phyloP scores from a whole-genome alignment of 2,329 filamentous ascomycete species.

The Allantophomopsis cytisporea region DNA sequence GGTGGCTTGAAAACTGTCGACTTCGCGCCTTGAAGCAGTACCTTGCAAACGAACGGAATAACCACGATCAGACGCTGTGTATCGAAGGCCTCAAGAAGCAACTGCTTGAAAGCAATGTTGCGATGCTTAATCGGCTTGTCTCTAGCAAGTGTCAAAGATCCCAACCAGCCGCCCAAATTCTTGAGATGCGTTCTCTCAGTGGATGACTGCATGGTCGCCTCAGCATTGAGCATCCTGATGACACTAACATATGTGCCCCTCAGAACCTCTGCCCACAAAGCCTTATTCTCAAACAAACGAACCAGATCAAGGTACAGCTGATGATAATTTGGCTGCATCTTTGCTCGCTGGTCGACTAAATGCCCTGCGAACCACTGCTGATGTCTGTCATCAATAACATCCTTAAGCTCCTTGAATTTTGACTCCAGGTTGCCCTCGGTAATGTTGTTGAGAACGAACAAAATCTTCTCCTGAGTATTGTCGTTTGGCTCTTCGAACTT shows the following conservation, averaged over 20 bases:
- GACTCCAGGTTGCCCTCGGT: conserved; percentile 77
- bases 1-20: conserved; percentile 88
- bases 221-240: conserved; percentile 77
- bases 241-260: conserved; percentile 86
- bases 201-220: conserved; percentile 70
- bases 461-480: conserved; percentile 80
- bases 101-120: conserved; percentile 93
- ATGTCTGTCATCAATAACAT: conserved; percentile 65
- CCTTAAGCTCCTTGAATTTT: conserved; percentile 71
- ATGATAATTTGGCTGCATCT: conserved; percentile 95
- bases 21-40: conserved; percentile 68
- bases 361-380: conserved; percentile 96
- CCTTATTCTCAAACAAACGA: conserved; percentile 64
- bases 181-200: conserved; percentile 82
- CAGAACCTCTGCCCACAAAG: conserved; percentile 78
- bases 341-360: conserved; percentile 88
- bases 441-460: conserved; percentile 94
- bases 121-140: conserved; percentile 93
- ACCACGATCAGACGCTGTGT: conserved; percentile 83
- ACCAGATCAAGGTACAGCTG: conserved; percentile 84
- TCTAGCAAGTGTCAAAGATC: conserved; percentile 80
- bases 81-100: conserved; percentile 86
- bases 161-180: conserved; percentile 88
- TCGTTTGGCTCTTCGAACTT: conserved; percentile 72
- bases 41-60: conserved; percentile 96